phyloP scores from a whole-genome alignment of 257 asterid species.

The Solanum bukasovii region DNA sequence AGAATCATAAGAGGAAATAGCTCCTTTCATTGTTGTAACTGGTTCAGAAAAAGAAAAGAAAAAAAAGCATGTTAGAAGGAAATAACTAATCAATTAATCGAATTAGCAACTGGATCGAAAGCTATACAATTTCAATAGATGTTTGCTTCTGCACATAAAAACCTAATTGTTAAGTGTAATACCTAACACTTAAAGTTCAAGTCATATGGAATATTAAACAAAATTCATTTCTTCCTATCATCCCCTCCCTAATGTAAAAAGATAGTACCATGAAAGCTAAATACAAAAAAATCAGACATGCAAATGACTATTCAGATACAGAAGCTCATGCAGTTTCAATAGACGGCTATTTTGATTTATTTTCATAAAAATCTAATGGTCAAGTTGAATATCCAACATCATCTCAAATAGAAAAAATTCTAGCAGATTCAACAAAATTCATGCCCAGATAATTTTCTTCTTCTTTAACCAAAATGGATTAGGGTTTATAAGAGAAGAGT shows the following conservation, averaged over 20 bases:
- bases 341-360: background rate
- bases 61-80: background rate
- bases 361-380: background rate
- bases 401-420: no score
- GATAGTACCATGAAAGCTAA: no score
- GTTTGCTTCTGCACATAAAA: background rate
- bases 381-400: background rate
- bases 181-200: background rate
- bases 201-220: background rate
- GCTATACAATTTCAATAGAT: background rate
- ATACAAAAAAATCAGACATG: no score
- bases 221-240: background rate
- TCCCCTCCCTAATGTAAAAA: no score
- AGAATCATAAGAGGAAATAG: background rate
- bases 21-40: slow-evolving; percentile 13
- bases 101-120: background rate
- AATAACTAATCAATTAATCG: background rate
- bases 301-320: no score
- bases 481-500: no score
- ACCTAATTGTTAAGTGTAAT: background rate
- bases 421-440: no score
- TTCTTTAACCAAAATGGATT: no score
- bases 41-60: background rate
- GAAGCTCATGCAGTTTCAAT: background rate
- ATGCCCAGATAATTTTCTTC: no score